Base-by-base conservation (phyloP, 2,329 filamentous ascomycete species). In the Ceratocystis eucalypticola region DNA sequence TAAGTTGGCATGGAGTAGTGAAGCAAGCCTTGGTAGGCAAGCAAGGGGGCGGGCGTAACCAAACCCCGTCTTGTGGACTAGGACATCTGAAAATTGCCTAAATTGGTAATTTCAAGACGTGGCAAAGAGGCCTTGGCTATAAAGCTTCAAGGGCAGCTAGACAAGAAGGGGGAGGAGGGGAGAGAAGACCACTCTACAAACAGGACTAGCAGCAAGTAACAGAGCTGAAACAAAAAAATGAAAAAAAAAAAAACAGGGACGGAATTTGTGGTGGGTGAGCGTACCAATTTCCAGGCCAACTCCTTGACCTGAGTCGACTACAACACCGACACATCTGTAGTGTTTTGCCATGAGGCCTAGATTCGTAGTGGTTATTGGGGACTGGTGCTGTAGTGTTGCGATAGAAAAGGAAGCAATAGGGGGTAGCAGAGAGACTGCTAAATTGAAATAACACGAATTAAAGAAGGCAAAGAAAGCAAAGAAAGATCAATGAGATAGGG, bases 221-320 rank as follows among this genome's bases (percentile, higher is more conserved):
- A 62, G 20, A 33, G 61, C 41, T 28, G 25, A 25, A 46, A 30
- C 8, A 48, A 20, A 6, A 46, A 20, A 46, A 46, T 1, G 15
- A 3, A 20, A 8, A 20, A 5, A n/a, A 12, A 45, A 41, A 41
- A 41, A 10, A 41, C 1, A 41, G 37, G 37, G 37, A 12, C 37
- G 10, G 37, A 41, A 41, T 41, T 41, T 12, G 10, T 10, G 48
- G 20, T 15, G 25, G 10, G 44, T 12, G 22, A 44, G 44, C 61
- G 20, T 61, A 65, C 64, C 64, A 8, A 48, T 48, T 30, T 53
- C 50, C 30, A 65, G 53, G n/a, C 64, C 64, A 37, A 65, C n/a
- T 28, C 53, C 53, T 28, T 15, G 41, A 20, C 37, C 55, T 3
- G 64, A 53, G 17, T 59, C 64, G 28, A 61, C 48, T 17, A 65